Conservation (phyloP, 805 yeast species). For the Metschnikowia chrysomelidarum region DNA sequence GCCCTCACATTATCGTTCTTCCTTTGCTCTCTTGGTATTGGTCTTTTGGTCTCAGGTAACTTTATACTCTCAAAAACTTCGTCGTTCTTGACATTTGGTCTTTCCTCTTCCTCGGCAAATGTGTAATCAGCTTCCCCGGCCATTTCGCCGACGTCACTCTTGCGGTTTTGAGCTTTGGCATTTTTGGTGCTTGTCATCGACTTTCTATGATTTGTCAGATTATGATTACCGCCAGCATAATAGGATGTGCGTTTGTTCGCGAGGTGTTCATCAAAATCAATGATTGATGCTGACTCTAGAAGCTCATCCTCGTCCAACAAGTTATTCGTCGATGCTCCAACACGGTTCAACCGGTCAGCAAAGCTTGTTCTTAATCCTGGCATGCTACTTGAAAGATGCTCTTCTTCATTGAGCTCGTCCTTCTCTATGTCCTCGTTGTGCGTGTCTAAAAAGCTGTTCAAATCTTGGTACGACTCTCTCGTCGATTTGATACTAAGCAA, state of each 20-base stretch:
- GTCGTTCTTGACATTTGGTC: constrained; percentile 2
- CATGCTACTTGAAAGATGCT: constrained; percentile 13
- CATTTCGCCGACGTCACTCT: constrained; percentile 1
- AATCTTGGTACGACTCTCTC: constrained; percentile 59
- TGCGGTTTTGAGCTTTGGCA: constrained; percentile 17
- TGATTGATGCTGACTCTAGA: constrained; percentile 36
- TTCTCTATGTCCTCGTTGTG: constrained; percentile 24
- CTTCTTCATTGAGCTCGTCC: constrained; percentile 23
- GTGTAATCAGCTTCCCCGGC: constrained; percentile 24
- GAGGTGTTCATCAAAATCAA: constrained; percentile 41
- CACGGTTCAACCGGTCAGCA: constrained; percentile 41
- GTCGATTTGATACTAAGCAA: constrained; percentile 73
- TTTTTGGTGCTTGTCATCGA: constrained; percentile 6
- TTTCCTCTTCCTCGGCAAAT: constrained; percentile 16
- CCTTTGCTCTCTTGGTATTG: neutral
- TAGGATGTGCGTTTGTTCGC: constrained; percentile 41
- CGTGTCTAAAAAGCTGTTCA: constrained; percentile 40
- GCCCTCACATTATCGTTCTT: constrained; percentile 11
- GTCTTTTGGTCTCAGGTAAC: constrained; percentile 43
- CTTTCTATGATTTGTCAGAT: constrained; percentile 24
- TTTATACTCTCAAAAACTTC: constrained; percentile 46
- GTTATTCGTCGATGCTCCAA: constrained; percentile 26
- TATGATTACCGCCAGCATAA: constrained; percentile 32
- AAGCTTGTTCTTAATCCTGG: constrained; percentile 38
- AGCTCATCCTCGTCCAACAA: constrained; percentile 30